Evolutionary conservation across 805 yeast species (phyloP), one percentile per base, ranked within the genome.

Genomic region (Limtongozyma cylindracea): DNA sequence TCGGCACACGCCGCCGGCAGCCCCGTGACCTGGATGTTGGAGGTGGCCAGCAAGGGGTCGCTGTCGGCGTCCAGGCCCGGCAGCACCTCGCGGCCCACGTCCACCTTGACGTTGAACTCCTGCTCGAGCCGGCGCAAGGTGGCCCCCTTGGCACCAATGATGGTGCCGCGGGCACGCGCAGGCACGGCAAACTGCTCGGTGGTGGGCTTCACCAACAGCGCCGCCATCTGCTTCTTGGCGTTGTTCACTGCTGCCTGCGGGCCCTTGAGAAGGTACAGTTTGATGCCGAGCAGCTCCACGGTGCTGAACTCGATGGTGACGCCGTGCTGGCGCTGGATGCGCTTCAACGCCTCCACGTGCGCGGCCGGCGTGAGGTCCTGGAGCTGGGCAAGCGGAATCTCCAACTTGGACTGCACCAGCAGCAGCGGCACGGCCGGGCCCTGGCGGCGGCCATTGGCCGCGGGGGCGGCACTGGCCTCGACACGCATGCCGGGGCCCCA

Each of bases 141-240:
- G 33, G 57, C 61, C 40, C 96, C 96, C 40, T 70, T 74, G 20
- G 82, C 58, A 27, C 96, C 96, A 45, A 82, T 82, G 26, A 82
- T 62, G 22, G 62, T 59, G 6, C 91, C 59, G 44, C 88, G 62
- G 26, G 76, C 56, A 31, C 61, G 62, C 9, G 82, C 61, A 16
- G 96, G 95, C 23, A 82, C 61, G 15, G 55, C 40, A 38, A 82
- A 61, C 15, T 52, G 45, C 21, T 62, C 46, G 5, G 47, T 48
- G 25, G 71, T 62, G 24, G 91, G 91, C 41, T 68, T 71, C 18
- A 91, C 69, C 39, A 84, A 56, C 32, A 63, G 70, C 37, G 65
- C 68, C 28, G 74, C 57, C 25, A 84, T 56, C 30, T 72, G 74
- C 29, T 77, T 60, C 42, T 69, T 71, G 25, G 91, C 94, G 20